These are phyloP conservation scores for Yarrowia sp. DNA, from an alignment of 805 yeast genomes.

Conservation along the genomic window DNA sequence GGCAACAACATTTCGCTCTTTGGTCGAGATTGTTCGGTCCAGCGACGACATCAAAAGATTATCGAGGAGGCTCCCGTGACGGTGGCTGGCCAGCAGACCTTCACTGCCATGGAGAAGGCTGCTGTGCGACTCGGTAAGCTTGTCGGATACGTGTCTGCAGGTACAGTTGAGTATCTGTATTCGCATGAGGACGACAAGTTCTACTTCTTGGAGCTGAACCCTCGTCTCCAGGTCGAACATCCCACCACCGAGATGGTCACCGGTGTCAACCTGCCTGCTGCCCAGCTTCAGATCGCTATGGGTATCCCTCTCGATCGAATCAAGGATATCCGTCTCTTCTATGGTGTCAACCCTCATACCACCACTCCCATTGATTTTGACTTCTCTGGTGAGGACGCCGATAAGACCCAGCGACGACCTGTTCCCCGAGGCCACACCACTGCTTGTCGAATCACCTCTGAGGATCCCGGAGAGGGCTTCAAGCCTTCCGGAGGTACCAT, in stretches of 20 bases:
- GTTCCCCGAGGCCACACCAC: slow-evolving; percentile 98
- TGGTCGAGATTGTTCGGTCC: slow-evolving; percentile 99
- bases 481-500: slow-evolving; percentile 97
- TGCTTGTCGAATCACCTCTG: slow-evolving; percentile 98
- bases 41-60: slow-evolving; percentile 98
- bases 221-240: slow-evolving; percentile 99
- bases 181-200: slow-evolving; percentile 92
- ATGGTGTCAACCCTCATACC: slow-evolving; percentile 95
- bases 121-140: slow-evolving; percentile 95
- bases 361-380: slow-evolving; percentile 87
- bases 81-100: slow-evolving; percentile 80
- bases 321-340: slow-evolving; percentile 83
- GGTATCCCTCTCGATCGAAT: slow-evolving; percentile 97
- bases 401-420: slow-evolving; percentile 83
- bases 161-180: slow-evolving; percentile 96
- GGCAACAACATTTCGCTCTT: slow-evolving; percentile 96
- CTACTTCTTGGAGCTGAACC: slow-evolving; percentile 94
- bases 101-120: slow-evolving; percentile 89
- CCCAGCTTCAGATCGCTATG: slow-evolving; percentile 98
- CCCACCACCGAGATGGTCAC: slow-evolving; percentile 99
- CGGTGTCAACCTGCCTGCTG: slow-evolving; percentile 97
- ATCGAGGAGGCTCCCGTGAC: slow-evolving; percentile 99
- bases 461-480: slow-evolving; percentile 99
- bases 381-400: slow-evolving; percentile 67
- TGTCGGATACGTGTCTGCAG: slow-evolving; percentile 98